Percentiles rank a stretch among this genome's conserved stretches.
These are phyloP conservation scores for Oryza officinalis DNA, from an alignment of 176 grass and related monocot genomes.

Conservation along the genomic window DNA sequence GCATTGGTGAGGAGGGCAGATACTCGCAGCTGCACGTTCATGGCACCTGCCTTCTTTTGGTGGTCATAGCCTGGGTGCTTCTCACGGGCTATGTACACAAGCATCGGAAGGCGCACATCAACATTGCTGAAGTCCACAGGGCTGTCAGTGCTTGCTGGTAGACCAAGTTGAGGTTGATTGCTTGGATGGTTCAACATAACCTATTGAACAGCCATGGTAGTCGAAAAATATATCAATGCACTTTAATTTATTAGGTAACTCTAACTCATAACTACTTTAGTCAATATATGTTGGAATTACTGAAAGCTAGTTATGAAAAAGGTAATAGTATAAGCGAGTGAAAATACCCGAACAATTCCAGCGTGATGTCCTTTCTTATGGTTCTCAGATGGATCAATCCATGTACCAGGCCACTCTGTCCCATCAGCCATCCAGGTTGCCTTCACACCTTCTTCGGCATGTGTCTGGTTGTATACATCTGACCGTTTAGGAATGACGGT, in stretches of 20 bases:
- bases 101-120: conserved; percentile 52
- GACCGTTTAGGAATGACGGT: conserved; percentile 37
- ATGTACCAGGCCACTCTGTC: conserved; percentile 56
- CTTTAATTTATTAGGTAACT: background rate
- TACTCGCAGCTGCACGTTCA: conserved; percentile 49
- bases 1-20: conserved; percentile 54
- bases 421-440: conserved; percentile 54
- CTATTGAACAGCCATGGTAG: conserved; percentile 28
- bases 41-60: conserved; percentile 58
- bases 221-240: background rate
- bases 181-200: conserved; percentile 47
- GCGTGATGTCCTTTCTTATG: conserved; percentile 52
- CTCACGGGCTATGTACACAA: conserved; percentile 55
- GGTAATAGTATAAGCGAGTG: background rate
- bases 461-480: conserved; percentile 23
- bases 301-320: background rate
- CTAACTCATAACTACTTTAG: background rate
- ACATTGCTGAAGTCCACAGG: conserved; percentile 45
- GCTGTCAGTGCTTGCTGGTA: conserved; percentile 19
- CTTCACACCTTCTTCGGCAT: conserved; percentile 38
- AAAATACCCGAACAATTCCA: conserved; percentile 45
- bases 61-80: conserved; percentile 46
- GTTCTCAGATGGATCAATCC: conserved; percentile 45
- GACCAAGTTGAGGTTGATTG: conserved; percentile 36
- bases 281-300: background rate